Percentiles rank a stretch among this genome's conserved stretches.
Evolutionary conservation across 441 rosid species (phyloP).

Genomic region (Brassica hybrid): DNA sequence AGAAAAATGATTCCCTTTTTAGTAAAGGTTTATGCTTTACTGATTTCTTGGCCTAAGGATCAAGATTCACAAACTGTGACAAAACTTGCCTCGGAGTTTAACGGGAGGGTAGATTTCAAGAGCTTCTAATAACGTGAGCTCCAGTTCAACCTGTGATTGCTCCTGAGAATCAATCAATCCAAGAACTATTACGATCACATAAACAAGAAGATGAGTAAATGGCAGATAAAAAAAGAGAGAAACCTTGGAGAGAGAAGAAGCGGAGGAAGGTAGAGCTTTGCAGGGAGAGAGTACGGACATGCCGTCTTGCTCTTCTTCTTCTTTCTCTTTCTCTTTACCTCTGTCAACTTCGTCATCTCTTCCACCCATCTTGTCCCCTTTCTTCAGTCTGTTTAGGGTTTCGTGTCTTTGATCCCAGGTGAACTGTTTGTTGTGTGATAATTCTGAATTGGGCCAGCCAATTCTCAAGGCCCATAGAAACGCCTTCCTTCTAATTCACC

Average conservation of each 20-base stretch:
- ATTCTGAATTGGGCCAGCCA: slow-evolving; percentile 15
- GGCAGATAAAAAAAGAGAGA: slow-evolving; percentile 45
- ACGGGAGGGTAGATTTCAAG: too few species aligned
- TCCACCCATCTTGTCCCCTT: slow-evolving; percentile 34
- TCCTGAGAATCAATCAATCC: too few species aligned
- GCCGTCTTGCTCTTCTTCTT: slow-evolving; percentile 91
- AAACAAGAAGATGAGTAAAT: too few species aligned
- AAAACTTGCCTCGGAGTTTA: slow-evolving; percentile 70
- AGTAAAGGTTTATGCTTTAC: neutral
- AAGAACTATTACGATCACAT: too few species aligned
- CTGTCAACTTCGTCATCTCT: slow-evolving; percentile 47
- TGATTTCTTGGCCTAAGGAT: neutral
- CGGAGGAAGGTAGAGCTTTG: slow-evolving; percentile 89
- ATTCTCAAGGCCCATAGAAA: slow-evolving; percentile 10
- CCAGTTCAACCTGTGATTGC: too few species aligned
- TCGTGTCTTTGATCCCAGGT: slow-evolving; percentile 6
- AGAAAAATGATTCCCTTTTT: too few species aligned
- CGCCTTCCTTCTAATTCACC: neutral
- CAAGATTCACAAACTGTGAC: neutral
- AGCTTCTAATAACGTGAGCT: too few species aligned
- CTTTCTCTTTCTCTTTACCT: slow-evolving; percentile 67
- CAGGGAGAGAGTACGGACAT: slow-evolving; percentile 93
- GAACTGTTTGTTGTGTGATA: slow-evolving; percentile 18
- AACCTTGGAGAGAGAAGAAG: too few species aligned
- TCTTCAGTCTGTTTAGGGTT: slow-evolving; percentile 36